These are phyloP conservation scores for Pseudogymnoascus sp. DNA, from an alignment of 2,329 filamentous ascomycete genomes.

Conservation along the genomic window DNA sequence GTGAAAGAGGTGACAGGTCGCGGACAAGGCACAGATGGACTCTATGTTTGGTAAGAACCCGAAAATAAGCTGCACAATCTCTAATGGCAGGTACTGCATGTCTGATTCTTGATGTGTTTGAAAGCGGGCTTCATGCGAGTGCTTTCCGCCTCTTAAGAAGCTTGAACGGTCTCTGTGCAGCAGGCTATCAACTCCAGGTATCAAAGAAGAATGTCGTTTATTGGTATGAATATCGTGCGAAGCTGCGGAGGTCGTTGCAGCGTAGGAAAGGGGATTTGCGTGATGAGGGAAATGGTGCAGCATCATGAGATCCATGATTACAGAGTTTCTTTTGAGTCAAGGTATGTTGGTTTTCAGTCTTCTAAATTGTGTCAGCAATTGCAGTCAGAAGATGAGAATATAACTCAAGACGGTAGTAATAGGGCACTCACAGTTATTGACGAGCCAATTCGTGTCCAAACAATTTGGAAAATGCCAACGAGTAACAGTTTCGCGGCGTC, in stretches of 20 bases:
- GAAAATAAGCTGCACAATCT: constrained; percentile 9
- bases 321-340: not conserved
- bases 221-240: constrained; percentile 9
- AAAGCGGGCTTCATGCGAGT: not conserved
- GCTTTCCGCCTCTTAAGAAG: not conserved
- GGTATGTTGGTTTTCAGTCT: constrained; percentile 5
- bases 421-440: not conserved
- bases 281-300: not conserved
- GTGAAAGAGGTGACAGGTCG: constrained; percentile 1
- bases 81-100: constrained; percentile 9
- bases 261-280: not conserved
- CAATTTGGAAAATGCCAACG: not conserved
- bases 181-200: not conserved
- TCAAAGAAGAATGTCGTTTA: not conserved
- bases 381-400: not conserved
- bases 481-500: constrained; percentile 2
- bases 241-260: not conserved
- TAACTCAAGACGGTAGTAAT: not conserved
- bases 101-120: not conserved
- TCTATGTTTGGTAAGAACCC: not conserved
- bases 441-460: not conserved
- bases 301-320: constrained; percentile 7
- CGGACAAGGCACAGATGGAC: not conserved
- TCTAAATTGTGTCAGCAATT: not conserved
- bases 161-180: constrained; percentile 3